Evolutionary conservation across 2,329 filamentous ascomycete species (phyloP).

Genomic region (Neofusicoccum sp.): DNA sequence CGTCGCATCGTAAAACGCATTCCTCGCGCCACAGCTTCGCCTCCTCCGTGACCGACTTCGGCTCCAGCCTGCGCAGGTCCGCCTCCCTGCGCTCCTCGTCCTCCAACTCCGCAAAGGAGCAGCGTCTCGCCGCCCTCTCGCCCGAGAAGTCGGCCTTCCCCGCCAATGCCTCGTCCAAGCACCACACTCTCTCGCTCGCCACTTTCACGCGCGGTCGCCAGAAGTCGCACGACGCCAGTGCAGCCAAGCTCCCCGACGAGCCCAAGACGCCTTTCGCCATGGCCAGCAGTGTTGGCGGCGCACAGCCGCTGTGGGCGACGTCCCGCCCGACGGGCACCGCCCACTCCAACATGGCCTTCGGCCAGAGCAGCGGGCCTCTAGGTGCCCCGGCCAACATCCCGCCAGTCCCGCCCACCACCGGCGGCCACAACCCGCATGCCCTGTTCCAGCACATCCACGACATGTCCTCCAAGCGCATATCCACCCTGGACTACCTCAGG

Average conservation of each 20-base stretch:
- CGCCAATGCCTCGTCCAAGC: conserved; percentile 28
- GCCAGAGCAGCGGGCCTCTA: not conserved
- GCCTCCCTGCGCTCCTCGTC: conserved; percentile 43
- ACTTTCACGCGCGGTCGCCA: conserved; percentile 35
- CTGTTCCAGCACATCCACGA: conserved; percentile 74
- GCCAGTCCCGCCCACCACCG: conserved; percentile 29
- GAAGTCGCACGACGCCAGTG: conserved; percentile 36
- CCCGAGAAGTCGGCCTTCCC: conserved; percentile 32
- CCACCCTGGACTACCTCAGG: conserved; percentile 86
- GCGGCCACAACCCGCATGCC: conserved; percentile 50
- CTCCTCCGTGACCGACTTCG: conserved; percentile 38
- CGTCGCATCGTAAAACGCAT: conserved; percentile 26
- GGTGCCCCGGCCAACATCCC: conserved; percentile 18
- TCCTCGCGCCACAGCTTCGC: conserved; percentile 28
- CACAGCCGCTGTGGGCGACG: not conserved
- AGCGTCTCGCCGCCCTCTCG: conserved; percentile 33
- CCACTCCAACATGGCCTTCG: conserved; percentile 10
- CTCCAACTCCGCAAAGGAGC: conserved; percentile 30
- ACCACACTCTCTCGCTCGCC: conserved; percentile 36
- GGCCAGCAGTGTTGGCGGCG: conserved; percentile 1
- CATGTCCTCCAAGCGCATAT: conserved; percentile 85
- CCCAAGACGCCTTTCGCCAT: not conserved
- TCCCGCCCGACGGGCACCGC: conserved; percentile 14
- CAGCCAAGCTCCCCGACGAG: conserved; percentile 14
- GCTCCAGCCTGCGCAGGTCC: conserved; percentile 38